Percentiles rank a stretch among this genome's conserved stretches.
phyloP scores from a whole-genome alignment of 768 basidiomycete species.

The Mycena leptocephala region DNA sequence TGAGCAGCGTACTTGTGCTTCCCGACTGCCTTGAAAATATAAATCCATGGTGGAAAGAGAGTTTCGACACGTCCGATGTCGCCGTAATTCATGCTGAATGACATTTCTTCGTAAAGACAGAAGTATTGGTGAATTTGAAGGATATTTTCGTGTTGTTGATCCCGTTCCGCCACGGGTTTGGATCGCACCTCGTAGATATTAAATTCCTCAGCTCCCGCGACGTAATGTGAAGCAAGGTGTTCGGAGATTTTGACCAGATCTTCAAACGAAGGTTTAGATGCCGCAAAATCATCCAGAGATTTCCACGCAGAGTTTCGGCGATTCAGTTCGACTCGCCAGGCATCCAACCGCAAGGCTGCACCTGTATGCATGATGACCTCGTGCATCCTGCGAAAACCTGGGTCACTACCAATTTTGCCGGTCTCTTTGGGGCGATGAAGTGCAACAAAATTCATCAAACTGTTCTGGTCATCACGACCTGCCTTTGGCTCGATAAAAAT shows the following conservation, averaged over 20 bases:
- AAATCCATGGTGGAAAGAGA: conserved; percentile 43
- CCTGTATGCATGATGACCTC: conserved; percentile 51
- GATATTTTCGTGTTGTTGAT: conserved; percentile 53
- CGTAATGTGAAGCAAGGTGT: conserved; percentile 37
- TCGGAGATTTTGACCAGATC: conserved; percentile 47
- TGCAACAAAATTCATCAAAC: conserved; percentile 40
- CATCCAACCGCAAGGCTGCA: conserved; percentile 43
- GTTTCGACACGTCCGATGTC: conserved; percentile 51
- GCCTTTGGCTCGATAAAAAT: too few relatives aligned
- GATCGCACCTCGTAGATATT: neutral
- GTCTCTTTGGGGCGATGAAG: conserved; percentile 49
- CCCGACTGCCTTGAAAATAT: conserved; percentile 48
- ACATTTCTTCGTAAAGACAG: conserved; percentile 59
- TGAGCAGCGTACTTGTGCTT: conserved; percentile 50
- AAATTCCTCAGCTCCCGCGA: conserved; percentile 23
- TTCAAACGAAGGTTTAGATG: conserved; percentile 45
- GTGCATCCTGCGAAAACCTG: conserved; percentile 55
- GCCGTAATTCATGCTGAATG: conserved; percentile 49
- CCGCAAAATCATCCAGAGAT: conserved; percentile 49
- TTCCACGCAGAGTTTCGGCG: conserved; percentile 2
- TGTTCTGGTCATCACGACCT: conserved; percentile 32
- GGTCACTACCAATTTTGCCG: conserved; percentile 48
- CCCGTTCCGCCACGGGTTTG: conserved; percentile 32
- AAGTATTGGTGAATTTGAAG: conserved; percentile 50
- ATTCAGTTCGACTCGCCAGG: conserved; percentile 45